Evolutionary conservation across 441 rosid genomes (phyloP).

Genomic region (Capsella rubella): DNA sequence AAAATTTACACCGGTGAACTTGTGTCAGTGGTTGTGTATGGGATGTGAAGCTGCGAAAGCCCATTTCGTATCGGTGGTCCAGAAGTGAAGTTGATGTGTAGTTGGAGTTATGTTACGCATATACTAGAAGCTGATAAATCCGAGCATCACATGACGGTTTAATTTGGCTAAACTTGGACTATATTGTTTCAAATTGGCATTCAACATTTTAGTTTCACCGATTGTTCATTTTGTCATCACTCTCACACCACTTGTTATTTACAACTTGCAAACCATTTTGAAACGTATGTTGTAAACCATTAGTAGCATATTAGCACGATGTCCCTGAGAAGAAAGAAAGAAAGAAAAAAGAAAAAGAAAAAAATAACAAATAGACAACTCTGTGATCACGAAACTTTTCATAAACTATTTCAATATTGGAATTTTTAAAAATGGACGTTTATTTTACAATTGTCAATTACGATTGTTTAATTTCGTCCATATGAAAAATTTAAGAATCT

Average conservation of each 20-base stretch:
- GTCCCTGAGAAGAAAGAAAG: not conserved
- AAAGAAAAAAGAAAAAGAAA: not conserved
- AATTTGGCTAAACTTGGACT: not conserved
- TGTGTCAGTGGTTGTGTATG: not conserved
- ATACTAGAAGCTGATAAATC: not conserved
- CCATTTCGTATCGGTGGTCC: conserved; percentile 17
- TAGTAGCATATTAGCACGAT: not conserved
- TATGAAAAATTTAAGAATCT: conserved; percentile 33
- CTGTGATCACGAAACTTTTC: conserved; percentile 15
- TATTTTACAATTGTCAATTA: conserved; percentile 42
- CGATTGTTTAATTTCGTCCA: conserved; percentile 32
- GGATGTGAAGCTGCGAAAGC: not conserved
- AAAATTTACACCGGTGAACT: not conserved
- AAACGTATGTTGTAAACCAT: not conserved
- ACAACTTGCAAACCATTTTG: conserved; percentile 1
- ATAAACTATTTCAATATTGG: conserved; percentile 28
- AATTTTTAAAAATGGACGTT: conserved; percentile 31
- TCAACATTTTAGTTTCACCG: not conserved
- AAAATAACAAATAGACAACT: not conserved
- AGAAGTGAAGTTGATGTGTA: not conserved
- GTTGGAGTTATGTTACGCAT: not conserved
- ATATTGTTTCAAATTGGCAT: not conserved
- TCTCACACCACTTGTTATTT: not conserved
- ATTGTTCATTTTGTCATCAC: not conserved
- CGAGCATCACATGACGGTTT: not conserved